These are phyloP conservation scores for Corallochytrium limacisporum DNA, from an alignment of 78 protist genomes.

Conservation along the genomic window DNA sequence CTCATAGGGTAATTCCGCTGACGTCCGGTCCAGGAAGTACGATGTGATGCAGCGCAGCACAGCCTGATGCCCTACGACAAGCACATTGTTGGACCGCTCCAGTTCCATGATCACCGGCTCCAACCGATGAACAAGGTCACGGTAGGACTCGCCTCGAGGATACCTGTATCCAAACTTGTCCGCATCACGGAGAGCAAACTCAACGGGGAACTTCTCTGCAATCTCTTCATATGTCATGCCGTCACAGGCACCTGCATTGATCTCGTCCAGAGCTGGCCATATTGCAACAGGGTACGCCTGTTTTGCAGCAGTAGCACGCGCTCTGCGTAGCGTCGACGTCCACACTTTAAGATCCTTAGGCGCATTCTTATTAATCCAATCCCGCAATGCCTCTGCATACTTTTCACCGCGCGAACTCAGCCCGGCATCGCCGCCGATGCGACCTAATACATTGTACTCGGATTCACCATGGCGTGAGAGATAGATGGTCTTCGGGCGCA, in stretches of 20 bases:
- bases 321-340: constrained; percentile 49
- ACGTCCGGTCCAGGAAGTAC: constrained; percentile 46
- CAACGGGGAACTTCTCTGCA: constrained; percentile 37
- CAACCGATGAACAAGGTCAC: constrained; percentile 61
- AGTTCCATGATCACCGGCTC: constrained; percentile 76
- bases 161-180: constrained; percentile 72
- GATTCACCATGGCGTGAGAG: constrained; percentile 74
- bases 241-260: constrained; percentile 84
- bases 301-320: constrained; percentile 13
- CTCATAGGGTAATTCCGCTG: constrained; percentile 33
- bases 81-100: constrained; percentile 37
- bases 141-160: constrained; percentile 82
- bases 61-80: constrained; percentile 41
- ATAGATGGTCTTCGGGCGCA: constrained; percentile 55
- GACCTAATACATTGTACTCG: constrained; percentile 44
- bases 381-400: constrained; percentile 54
- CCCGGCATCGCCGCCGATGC: constrained; percentile 80
- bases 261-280: constrained; percentile 73
- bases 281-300: neutral
- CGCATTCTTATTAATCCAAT: constrained; percentile 13
- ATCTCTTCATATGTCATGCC: constrained; percentile 82
- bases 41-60: constrained; percentile 58
- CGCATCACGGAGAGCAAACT: constrained; percentile 31
- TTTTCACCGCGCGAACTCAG: constrained; percentile 47
- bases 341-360: constrained; percentile 24